Conservation (phyloP, 2,329 filamentous ascomycete species). For the Aspergillus oerlinghausenensis region DNA sequence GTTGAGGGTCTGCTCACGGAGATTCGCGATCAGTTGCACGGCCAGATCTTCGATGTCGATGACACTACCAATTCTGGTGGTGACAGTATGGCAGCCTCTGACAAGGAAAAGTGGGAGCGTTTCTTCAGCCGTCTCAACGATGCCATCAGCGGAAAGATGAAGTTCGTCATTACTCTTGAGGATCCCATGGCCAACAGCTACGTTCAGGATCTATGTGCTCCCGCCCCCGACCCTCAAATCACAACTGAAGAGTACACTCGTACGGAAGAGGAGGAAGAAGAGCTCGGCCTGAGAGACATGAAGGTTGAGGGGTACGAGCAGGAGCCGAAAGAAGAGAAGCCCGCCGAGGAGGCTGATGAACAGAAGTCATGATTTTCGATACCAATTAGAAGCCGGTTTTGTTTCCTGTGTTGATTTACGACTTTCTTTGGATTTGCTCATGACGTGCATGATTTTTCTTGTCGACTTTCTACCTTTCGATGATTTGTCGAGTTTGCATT, state of each 20-base stretch:
- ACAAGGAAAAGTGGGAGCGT: constrained; percentile 67
- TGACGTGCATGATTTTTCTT: constrained; percentile 20
- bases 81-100: constrained; percentile 66
- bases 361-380: constrained; percentile 24
- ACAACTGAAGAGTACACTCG: constrained; percentile 76
- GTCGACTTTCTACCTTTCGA: neutral
- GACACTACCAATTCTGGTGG: constrained; percentile 57
- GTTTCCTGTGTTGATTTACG: constrained; percentile 13
- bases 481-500: constrained; percentile 3
- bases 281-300: constrained; percentile 87
- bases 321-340: constrained; percentile 32
- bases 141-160: constrained; percentile 73
- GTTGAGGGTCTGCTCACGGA: constrained; percentile 91
- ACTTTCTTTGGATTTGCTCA: constrained; percentile 15
- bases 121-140: constrained; percentile 76
- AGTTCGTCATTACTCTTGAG: constrained; percentile 77
- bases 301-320: constrained; percentile 82
- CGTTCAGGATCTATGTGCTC: constrained; percentile 76
- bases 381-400: constrained; percentile 7
- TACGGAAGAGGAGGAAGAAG: constrained; percentile 89
- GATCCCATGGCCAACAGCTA: constrained; percentile 92
- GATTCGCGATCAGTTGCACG: constrained; percentile 81
- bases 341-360: constrained; percentile 13
- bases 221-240: constrained; percentile 81
- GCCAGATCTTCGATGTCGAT: constrained; percentile 76